Conservation (phyloP, 768 basidiomycete genomes). For the Serendipita sp. region DNA sequence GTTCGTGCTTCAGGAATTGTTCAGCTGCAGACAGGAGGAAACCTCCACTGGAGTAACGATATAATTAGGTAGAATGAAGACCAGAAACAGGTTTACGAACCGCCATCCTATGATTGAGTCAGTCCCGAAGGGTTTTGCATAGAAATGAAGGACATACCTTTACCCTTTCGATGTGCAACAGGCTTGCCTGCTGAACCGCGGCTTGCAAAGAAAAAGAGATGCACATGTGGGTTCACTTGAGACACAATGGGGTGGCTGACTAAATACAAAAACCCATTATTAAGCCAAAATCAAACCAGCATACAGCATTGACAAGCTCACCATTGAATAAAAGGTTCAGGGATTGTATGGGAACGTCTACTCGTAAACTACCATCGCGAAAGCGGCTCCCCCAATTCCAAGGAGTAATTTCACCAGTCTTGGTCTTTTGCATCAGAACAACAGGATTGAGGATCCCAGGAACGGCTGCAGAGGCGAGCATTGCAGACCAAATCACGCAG, state of each 20-base stretch:
- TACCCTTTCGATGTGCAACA: conserved; percentile 85
- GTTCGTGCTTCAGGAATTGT: conserved; percentile 87
- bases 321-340: conserved; percentile 84
- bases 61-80: not conserved
- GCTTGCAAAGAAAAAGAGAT: conserved; percentile 89
- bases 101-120: not conserved
- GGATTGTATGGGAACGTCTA: conserved; percentile 87
- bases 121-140: not conserved
- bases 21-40: conserved; percentile 84
- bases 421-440: conserved; percentile 82
- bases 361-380: conserved; percentile 81
- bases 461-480: conserved; percentile 83
- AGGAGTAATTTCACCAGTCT: conserved; percentile 62
- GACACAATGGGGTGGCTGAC: conserved; percentile 89
- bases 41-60: conserved; percentile 88
- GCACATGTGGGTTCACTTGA: conserved; percentile 78
- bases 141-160: conserved; percentile 32
- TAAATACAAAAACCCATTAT: conserved; percentile 17
- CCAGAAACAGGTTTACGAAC: not conserved
- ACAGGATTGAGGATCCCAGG: conserved; percentile 94
- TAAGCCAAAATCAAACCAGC: conserved; percentile 1
- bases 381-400: conserved; percentile 94
- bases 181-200: conserved; percentile 82
- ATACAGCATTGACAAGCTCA: conserved; percentile 16
- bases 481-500: conserved; percentile 55